Evolutionary conservation across 352 stramenopile genomes (phyloP).

Genomic region (Elongisporangium undulatum): DNA sequence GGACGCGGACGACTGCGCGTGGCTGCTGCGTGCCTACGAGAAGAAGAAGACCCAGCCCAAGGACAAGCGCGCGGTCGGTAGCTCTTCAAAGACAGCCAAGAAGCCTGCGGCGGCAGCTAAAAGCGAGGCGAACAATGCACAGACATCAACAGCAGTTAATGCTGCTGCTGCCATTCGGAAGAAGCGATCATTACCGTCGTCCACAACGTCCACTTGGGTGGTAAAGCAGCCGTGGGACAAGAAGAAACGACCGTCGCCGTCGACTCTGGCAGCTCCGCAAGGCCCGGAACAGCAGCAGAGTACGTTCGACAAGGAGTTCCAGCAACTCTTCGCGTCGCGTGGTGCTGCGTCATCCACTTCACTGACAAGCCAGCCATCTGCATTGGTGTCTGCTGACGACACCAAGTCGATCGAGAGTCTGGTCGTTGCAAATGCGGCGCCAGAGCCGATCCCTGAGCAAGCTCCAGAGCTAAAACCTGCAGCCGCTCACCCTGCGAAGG

Average conservation of each 20-base stretch:
- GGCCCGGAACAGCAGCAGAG: constrained; percentile 22
- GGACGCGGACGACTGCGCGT: constrained; percentile 20
- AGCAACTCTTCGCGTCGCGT: constrained; percentile 29
- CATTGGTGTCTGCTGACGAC: neutral
- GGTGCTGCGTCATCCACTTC: no score
- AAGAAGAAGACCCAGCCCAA: constrained; percentile 24
- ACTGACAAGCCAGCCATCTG: neutral
- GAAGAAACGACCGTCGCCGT: neutral
- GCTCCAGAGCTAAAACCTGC: neutral
- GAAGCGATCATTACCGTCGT: constrained; percentile 3
- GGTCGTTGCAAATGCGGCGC: neutral
- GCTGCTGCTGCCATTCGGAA: constrained; percentile 19
- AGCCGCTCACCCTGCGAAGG: neutral
- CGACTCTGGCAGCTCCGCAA: neutral
- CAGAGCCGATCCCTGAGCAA: no score
- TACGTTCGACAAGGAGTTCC: constrained; percentile 48
- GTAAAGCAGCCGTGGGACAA: constrained; percentile 22
- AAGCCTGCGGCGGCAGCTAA: constrained; percentile 11
- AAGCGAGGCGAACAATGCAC: constrained; percentile 8
- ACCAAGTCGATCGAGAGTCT: neutral
- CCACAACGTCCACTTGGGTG: constrained; percentile 1
- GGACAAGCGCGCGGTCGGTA: neutral
- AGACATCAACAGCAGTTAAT: constrained; percentile 20
- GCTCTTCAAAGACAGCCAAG: constrained; percentile 5
- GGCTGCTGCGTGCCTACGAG: constrained; percentile 32